Conservation (phyloP, 331 rosid species). For the Spiraea crenata region DNA sequence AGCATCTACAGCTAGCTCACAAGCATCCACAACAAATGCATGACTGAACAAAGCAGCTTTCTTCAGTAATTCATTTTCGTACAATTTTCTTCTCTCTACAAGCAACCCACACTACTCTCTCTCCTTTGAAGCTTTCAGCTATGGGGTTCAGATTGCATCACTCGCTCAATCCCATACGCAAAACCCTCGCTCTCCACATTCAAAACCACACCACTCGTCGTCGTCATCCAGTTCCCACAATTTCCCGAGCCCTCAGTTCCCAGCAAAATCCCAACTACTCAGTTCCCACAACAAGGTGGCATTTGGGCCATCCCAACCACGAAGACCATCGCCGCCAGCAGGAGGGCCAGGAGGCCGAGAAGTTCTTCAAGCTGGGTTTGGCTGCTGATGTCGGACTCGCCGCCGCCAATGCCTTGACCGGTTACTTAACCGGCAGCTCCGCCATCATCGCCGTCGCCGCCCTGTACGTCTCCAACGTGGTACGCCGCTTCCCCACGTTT, state of each 20-base stretch:
- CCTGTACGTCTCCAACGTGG: slow-evolving; percentile 85
- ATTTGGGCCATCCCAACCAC: slow-evolving; percentile 68
- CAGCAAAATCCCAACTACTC: slow-evolving; percentile 39
- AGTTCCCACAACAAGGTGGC: slow-evolving; percentile 66
- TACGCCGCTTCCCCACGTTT: slow-evolving; percentile 21
- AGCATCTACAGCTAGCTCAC: background rate
- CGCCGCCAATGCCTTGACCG: slow-evolving; percentile 71
- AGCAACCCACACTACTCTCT: no score
- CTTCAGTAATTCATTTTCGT: no score
- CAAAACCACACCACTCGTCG: background rate
- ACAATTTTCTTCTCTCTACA: no score
- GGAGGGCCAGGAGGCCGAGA: slow-evolving; percentile 60
- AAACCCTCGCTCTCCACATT: slow-evolving; percentile 32
- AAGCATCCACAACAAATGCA: background rate
- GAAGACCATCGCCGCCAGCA: slow-evolving; percentile 23
- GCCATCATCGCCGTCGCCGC: slow-evolving; percentile 93
- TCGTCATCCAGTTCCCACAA: slow-evolving; percentile 7
- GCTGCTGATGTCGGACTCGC: slow-evolving; percentile 80
- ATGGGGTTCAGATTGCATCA: slow-evolving; percentile 66
- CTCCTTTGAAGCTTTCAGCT: background rate
- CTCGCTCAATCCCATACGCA: slow-evolving; percentile 51
- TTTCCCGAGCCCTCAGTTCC: slow-evolving; percentile 22
- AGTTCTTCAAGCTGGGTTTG: slow-evolving; percentile 70
- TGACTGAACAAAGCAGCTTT: background rate
- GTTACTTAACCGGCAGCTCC: slow-evolving; percentile 81